Conservation (phyloP, 2,329 filamentous ascomycete species). For the Colletotrichum caudatum region DNA sequence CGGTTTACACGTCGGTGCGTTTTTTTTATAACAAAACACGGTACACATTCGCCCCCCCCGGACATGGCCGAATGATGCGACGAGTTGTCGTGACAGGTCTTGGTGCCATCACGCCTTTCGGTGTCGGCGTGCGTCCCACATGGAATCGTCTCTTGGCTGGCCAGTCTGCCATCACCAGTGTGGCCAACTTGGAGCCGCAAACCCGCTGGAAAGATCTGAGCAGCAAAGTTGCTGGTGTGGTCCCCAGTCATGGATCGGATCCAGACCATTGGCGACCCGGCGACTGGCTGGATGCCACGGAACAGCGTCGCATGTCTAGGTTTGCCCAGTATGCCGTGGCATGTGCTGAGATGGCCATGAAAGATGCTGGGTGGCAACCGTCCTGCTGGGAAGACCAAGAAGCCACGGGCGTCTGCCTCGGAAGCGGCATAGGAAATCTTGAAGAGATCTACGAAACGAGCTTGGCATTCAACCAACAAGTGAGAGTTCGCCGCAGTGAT, state of each 20-base stretch:
- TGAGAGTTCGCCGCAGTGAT: constrained; percentile 56
- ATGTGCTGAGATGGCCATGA: constrained; percentile 85
- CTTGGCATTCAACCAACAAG: constrained; percentile 78
- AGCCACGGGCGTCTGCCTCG: constrained; percentile 88
- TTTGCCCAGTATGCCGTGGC: constrained; percentile 94
- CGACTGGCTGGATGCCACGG: constrained; percentile 66
- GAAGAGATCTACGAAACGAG: constrained; percentile 91
- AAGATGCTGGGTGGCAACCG: constrained; percentile 83
- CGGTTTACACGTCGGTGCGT: constrained; percentile 23
- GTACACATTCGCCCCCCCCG: constrained; percentile 34
- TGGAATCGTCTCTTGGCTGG: constrained; percentile 86
- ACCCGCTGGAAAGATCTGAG: constrained; percentile 77
- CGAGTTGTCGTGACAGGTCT: constrained; percentile 88
- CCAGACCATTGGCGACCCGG: constrained; percentile 62
- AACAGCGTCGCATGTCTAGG: constrained; percentile 83
- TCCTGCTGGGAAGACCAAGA: constrained; percentile 72
- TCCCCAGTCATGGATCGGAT: constrained; percentile 65
- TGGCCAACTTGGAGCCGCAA: constrained; percentile 69
- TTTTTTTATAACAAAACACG: constrained; percentile 7
- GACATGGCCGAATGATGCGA: constrained; percentile 66
- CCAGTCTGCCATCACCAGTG: constrained; percentile 83
- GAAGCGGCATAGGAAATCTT: constrained; percentile 94
- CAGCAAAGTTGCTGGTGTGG: constrained; percentile 85
- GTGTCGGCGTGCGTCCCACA: constrained; percentile 79
- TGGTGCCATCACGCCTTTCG: constrained; percentile 85